A percentile compares a stretch with the other conserved stretches of the same genome.
Evolutionary conservation across 345 rosid genomes (phyloP).

Genomic region (Mangifera indica): DNA sequence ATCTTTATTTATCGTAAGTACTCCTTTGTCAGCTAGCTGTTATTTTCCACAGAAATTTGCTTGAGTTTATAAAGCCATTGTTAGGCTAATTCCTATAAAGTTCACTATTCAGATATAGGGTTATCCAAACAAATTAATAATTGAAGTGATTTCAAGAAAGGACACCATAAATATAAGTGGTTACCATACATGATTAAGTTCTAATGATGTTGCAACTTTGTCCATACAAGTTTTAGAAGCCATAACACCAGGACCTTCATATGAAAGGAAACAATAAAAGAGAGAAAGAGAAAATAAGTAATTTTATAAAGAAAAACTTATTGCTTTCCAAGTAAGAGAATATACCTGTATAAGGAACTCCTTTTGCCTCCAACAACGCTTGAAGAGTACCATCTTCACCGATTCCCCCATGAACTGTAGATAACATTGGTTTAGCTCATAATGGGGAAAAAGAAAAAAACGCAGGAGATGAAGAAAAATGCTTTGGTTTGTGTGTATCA

Average conservation of each 20-base stretch:
- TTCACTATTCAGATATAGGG: not conserved
- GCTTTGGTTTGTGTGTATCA: constrained; percentile 1
- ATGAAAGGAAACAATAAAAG: constrained; percentile 5
- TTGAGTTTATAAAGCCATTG: not conserved
- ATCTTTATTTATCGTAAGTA: constrained; percentile 82
- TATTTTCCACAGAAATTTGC: constrained; percentile 25
- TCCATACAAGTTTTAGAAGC: constrained; percentile 93
- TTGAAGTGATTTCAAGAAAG: constrained; percentile 3
- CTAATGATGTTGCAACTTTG: constrained; percentile 79
- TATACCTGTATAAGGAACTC: constrained; percentile 79
- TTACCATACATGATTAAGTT: constrained; percentile 66
- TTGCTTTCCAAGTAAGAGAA: constrained; percentile 12
- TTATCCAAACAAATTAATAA: not conserved
- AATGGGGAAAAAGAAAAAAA: not conserved
- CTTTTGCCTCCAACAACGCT: constrained; percentile 70
- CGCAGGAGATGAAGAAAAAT: too few relatives aligned
- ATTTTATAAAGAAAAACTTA: not conserved
- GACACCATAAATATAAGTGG: constrained; percentile 12
- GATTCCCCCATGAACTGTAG: constrained; percentile 89
- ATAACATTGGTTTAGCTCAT: constrained; percentile 19
- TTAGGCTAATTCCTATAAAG: not conserved
- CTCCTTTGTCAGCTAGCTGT: constrained; percentile 73
- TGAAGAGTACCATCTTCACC: constrained; percentile 98
- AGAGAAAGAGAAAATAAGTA: constrained; percentile 19
- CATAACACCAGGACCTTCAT: constrained; percentile 75